A percentile compares a stretch with the other conserved stretches of the same genome.
Evolutionary conservation across 805 yeast species (phyloP).

Genomic region (Metschnikowia rubicola): DNA sequence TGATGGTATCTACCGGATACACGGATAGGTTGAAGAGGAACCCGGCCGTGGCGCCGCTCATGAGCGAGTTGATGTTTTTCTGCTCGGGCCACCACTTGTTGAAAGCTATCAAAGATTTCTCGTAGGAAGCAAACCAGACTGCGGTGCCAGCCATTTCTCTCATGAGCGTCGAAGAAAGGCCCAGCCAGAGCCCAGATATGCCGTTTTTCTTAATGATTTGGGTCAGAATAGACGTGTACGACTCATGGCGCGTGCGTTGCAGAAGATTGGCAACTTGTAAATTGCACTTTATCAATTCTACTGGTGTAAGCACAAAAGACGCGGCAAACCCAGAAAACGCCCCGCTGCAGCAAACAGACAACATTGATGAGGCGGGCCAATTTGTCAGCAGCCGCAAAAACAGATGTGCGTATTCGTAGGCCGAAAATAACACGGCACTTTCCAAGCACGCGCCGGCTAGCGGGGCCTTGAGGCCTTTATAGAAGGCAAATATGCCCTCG

Average conservation of each 20-base stretch:
- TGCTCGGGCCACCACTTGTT: constrained; percentile 20
- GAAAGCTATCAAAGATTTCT: constrained; percentile 43
- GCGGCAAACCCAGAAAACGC: constrained; percentile 81
- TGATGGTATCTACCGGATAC: constrained; percentile 89
- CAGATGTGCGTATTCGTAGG: constrained; percentile 43
- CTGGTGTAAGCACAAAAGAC: constrained; percentile 81
- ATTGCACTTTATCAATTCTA: constrained; percentile 87
- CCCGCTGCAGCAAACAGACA: constrained; percentile 55
- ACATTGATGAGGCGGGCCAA: constrained; percentile 5
- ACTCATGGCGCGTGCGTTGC: constrained; percentile 20
- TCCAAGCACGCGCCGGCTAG: constrained; percentile 88
- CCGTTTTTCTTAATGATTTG: constrained; percentile 53
- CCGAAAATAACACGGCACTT: constrained; percentile 72
- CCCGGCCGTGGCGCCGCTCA: constrained; percentile 88
- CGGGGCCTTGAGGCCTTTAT: constrained; percentile 78
- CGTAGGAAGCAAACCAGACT: constrained; percentile 92
- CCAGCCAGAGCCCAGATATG: constrained; percentile 76
- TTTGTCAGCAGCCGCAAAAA: constrained; percentile 3
- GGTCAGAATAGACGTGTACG: constrained; percentile 30
- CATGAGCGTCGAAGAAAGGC: constrained; percentile 74
- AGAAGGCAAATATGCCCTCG: constrained; percentile 70
- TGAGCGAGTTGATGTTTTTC: constrained; percentile 49
- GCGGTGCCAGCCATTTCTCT: constrained; percentile 90
- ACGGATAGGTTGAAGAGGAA: constrained; percentile 71
- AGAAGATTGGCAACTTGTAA: constrained; percentile 60